Evolutionary conservation across 2,329 filamentous ascomycete species (phyloP), one percentile per base, ranked within the genome.

Genomic region (Allantophomopsis lycopodina): DNA sequence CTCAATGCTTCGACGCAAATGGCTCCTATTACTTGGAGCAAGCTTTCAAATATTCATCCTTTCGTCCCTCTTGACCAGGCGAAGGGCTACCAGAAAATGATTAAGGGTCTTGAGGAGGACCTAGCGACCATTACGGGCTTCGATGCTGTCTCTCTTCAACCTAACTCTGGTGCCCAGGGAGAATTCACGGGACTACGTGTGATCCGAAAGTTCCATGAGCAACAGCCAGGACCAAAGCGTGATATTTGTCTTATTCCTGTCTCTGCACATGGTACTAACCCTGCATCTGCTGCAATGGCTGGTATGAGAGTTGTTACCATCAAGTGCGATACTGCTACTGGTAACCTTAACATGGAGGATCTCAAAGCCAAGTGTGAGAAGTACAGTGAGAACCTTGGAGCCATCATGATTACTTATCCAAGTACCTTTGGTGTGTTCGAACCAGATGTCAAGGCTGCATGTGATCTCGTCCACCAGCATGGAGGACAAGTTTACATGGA

Each of bases 401-500:
- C 88, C 38, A 89, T 95, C 61, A 95, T 95, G 89, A 75, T 96
- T 53, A 96, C 89, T 2, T 96, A 96, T 58, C 89, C 89, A 23
- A 91, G 83, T 59, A 96, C 89, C 0, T 96, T 83, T 50, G 89
- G 89, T 57, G 85, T 96, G 21, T 96, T 94, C 55, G 89, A 96
- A 66, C 88, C 88, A 2, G 73, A 79, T 47, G 76, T 94, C 58
- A 91, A 87, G 65, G 75, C 83, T 55, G 87, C 80, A 13, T 94
- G 87, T 60, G 67, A 86, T 40, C 66, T 93, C 21, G 86, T 96
- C 14, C 89, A 96, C 63, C 62, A 82, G 47, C 68, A 93, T 55
- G 89, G 89, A 39, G 89, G 89, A 8, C 85, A 93, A 56, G 89
- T 96, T 13, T 96, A 95, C 68, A 95, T 96, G 89, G 89, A 96